Evolutionary conservation across 345 rosid genomes (phyloP), one percentile per base, ranked within the genome.

Genomic region (Aethionema arabicum): DNA sequence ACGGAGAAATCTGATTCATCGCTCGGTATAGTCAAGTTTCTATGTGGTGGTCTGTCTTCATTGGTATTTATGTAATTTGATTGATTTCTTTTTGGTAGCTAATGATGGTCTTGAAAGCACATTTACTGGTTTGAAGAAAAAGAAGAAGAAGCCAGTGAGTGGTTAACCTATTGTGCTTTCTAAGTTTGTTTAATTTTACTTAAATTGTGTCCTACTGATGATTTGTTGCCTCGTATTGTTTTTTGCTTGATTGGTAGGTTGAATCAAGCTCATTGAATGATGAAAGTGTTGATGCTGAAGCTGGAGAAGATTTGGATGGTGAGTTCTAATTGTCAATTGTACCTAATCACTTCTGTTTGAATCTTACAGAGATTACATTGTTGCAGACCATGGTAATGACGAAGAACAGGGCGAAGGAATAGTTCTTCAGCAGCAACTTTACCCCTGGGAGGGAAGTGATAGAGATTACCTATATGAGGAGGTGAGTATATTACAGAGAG

Each of bases 361-460:
- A 4, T 59, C 60, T 49, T 38, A 32, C 74, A 4, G 40, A 53
- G 6, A 11, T 4, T 46, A 21, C 53, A 37, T 59, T 65, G 33
- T 59, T 65, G 33, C 56, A 95, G 98, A 85, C 36, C 73, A 67
- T 74, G 79, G 8, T 0, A 82, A 59, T 29, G 95, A 82, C 13
- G 92, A 84, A 31, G 97, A 85, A 42, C 80, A 79, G 15, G 85
- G 60, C 7, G 90, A 78, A 32, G 85, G 77, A 21, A 56, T 52
- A 57, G 73, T 16, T 43, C 56, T 45, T 33, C 84, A 63, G 39
- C 83, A 68, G 40, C 85, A 84, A 54, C 79, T 74, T 29, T 82
- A 79, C 72, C 91, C 97, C 32, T 95, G 99, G 99, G 97, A 90
- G 56, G 97, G 92, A 61, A 86, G 75, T 70, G 93, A 90, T 42